Base-by-base conservation (phyloP, 2,329 filamentous ascomycete species). In the Aspergillus texensis region DNA sequence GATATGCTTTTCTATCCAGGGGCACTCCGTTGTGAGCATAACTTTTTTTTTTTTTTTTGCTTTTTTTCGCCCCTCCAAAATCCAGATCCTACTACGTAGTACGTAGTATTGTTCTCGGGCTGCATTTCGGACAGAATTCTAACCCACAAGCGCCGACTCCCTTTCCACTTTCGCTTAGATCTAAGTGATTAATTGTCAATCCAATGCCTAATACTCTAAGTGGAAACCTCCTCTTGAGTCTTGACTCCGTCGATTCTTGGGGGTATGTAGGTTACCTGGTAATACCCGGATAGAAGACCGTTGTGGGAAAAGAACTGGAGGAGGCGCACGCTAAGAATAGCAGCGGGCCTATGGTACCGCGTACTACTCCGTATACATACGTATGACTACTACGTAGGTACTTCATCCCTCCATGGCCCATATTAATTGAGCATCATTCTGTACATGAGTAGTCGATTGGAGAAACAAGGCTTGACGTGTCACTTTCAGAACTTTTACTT, bases 241-340 rank as follows among this genome's bases (percentile, higher is more conserved):
- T n/a, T 39, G 14, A 39, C 14, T 45, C 6, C 21, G 21, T 48
- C 21, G 14, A 28, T 32, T n/a, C 48, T 52, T 28, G 21, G 19
- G 21, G 14, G 26, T 21, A 28, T 21, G 32, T 36, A 50, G 34
- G 11, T 52, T 52, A 52, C 19, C 14, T n/a, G 26, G 19, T 19
- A 52, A 52, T 19, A 52, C 48, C 11, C 16, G n/a, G 28, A 32
- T 21, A n/a, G 46, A 52, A 52, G 21, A 24, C 46, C 28, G 28
- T 32, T 32, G 28, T 52, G 28, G 28, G 48, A 32, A 52, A 41
- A n/a, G 45, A 59, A 59, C 57, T 28, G 45, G 57, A 58, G 43
- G 30, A 58, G 45, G 45, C 21, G 45, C 28, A 52, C 45, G 21
- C 57, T 59, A 59, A 59, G 57, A 59, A 59, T 59, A 59, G 32